Percentiles rank a stretch among this genome's conserved stretches.
Evolutionary conservation across 2,329 filamentous ascomycete genomes (phyloP).

Genomic region (Venturia pyrina): DNA sequence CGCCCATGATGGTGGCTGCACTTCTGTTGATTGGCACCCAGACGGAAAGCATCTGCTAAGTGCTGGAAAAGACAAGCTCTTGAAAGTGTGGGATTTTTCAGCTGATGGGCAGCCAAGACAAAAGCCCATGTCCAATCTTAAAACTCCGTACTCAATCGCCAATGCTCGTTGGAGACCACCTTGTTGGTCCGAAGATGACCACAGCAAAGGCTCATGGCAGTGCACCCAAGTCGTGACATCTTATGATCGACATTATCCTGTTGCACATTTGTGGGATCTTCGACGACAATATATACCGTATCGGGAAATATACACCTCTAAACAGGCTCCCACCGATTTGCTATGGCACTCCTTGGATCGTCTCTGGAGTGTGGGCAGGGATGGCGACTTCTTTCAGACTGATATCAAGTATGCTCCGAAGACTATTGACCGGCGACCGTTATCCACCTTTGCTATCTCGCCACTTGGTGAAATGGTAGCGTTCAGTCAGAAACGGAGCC

Average conservation of each 20-base stretch:
- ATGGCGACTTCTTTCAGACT: conserved; percentile 52
- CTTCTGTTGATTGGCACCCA: conserved; percentile 56
- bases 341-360: conserved; percentile 55
- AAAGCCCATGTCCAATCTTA: conserved; percentile 48
- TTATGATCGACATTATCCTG: conserved; percentile 51
- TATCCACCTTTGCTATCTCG: conserved; percentile 48
- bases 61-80: conserved; percentile 51
- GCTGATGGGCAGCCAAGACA: conserved; percentile 34
- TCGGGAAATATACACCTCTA: conserved; percentile 48
- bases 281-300: conserved; percentile 52
- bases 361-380: conserved; percentile 53
- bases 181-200: conserved; percentile 43
- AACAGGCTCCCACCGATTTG: conserved; percentile 47
- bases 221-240: conserved; percentile 53
- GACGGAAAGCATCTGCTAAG: conserved; percentile 55
- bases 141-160: conserved; percentile 50
- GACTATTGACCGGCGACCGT: conserved; percentile 45
- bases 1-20: conserved; percentile 51
- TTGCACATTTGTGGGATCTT: conserved; percentile 56
- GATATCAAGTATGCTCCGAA: conserved; percentile 51
- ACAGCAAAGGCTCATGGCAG: conserved; percentile 44
- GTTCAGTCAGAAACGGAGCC: conserved; percentile 42
- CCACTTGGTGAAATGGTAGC: conserved; percentile 47
- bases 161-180: conserved; percentile 54
- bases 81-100: conserved; percentile 51